Percentiles rank a stretch among this genome's conserved stretches.
These are phyloP conservation scores for Parathielavia hyrcaniae DNA, from an alignment of 495 filamentous ascomycete genomes.

Conservation along the genomic window DNA sequence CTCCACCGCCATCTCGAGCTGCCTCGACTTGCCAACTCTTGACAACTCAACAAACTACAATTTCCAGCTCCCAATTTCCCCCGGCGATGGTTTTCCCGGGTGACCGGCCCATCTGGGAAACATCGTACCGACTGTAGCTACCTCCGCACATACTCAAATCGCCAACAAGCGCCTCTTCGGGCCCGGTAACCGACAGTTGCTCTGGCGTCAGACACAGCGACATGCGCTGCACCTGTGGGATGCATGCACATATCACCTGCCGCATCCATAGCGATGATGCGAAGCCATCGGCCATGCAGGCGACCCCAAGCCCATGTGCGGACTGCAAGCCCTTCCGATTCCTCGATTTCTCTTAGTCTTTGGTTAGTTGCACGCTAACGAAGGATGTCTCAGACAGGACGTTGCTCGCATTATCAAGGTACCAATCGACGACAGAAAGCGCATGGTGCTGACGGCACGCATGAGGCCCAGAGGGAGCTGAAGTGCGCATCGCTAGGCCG, in stretches of 20 bases:
- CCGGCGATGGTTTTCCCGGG: no score
- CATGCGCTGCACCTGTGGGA: background rate
- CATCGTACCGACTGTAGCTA: no score
- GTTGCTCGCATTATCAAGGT: no score
- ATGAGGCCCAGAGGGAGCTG: conserved; percentile 10
- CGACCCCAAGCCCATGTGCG: background rate
- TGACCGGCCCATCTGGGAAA: no score
- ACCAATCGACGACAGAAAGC: background rate
- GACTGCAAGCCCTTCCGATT: background rate
- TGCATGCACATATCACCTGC: conserved; percentile 3
- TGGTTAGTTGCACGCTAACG: background rate
- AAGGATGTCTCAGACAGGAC: conserved; percentile 2
- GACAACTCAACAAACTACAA: background rate
- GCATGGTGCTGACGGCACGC: conserved; percentile 8
- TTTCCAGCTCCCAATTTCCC: background rate
- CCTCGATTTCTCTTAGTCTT: background rate
- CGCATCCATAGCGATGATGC: background rate
- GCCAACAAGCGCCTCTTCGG: no score
- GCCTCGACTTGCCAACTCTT: background rate
- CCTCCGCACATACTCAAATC: no score
- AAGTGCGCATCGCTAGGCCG: conserved; percentile 7
- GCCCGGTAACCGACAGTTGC: background rate
- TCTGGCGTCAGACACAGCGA: conserved; percentile 4
- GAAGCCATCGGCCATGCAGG: conserved; percentile 1
- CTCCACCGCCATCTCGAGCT: no score